These are phyloP conservation scores for Wilcoxina mikolae DNA, from an alignment of 495 filamentous ascomycete species.

Conservation along the genomic window DNA sequence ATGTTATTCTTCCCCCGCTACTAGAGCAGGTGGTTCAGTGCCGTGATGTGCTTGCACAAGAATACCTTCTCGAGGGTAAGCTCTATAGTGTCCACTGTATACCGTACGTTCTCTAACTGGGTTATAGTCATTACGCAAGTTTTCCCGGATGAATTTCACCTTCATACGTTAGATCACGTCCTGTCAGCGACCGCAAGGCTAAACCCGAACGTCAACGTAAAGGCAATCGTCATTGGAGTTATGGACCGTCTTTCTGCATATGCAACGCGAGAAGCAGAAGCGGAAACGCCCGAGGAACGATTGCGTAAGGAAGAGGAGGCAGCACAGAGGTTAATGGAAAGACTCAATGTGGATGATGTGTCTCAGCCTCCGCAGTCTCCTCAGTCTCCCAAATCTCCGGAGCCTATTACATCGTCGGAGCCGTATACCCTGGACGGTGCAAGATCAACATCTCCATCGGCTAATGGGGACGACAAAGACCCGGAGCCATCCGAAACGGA, in stretches of 20 bases:
- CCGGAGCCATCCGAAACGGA: conserved; percentile 14
- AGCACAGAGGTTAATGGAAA: conserved; percentile 56
- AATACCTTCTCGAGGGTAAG: conserved; percentile 80
- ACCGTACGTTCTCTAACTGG: conserved; percentile 16
- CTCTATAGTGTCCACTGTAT: conserved; percentile 18
- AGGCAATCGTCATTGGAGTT: conserved; percentile 91
- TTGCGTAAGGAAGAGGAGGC: conserved; percentile 74
- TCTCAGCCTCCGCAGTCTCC: conserved; percentile 16
- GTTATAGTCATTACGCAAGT: conserved; percentile 87
- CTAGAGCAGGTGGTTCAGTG: conserved; percentile 96
- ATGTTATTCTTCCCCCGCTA: conserved; percentile 72
- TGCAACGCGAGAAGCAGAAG: conserved; percentile 71
- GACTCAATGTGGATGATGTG: conserved; percentile 49
- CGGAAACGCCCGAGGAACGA: conserved; percentile 51
- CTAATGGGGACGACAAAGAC: conserved; percentile 32
- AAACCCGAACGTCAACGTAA: conserved; percentile 91
- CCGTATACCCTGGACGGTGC: conserved; percentile 4
- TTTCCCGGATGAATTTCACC: conserved; percentile 95
- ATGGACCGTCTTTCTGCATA: conserved; percentile 95
- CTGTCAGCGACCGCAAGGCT: conserved; percentile 79
- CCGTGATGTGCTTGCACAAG: conserved; percentile 88
- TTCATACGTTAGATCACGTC: conserved; percentile 89
- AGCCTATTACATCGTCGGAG: not conserved
- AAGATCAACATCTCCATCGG: not conserved
- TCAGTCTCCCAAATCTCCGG: not conserved